Conservation (phyloP, 257 asterid genomes). For the Lycium barbarum region DNA sequence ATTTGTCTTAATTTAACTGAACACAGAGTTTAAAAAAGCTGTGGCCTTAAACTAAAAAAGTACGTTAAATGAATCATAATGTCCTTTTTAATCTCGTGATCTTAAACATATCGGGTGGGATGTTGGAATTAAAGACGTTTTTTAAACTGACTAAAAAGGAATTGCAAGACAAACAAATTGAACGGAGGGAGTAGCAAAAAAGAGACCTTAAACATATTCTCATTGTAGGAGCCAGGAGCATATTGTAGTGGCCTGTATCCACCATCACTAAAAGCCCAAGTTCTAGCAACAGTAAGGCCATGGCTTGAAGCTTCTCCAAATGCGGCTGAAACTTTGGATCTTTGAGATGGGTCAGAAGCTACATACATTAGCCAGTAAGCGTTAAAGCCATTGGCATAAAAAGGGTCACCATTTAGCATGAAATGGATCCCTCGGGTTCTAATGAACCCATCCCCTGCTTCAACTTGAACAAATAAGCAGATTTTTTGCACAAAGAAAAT, state of each 20-base stretch:
- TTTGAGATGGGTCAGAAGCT: slow-evolving; percentile 79
- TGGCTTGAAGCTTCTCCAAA: slow-evolving; percentile 73
- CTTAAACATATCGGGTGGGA: too few relatives aligned
- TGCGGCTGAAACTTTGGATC: slow-evolving; percentile 70
- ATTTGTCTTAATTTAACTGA: too few relatives aligned
- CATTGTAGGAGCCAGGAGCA: slow-evolving; percentile 78
- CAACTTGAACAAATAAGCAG: slow-evolving; percentile 41
- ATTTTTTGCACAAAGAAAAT: slow-evolving; percentile 53
- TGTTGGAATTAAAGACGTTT: too few relatives aligned
- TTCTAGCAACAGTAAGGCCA: slow-evolving; percentile 85
- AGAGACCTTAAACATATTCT: slow-evolving; percentile 67
- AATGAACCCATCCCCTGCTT: slow-evolving; percentile 60
- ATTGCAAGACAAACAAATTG: too few relatives aligned
- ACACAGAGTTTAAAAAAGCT: not conserved
- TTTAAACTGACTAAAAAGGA: too few relatives aligned
- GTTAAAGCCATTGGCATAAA: slow-evolving; percentile 88
- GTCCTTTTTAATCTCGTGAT: too few relatives aligned
- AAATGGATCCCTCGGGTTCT: slow-evolving; percentile 71
- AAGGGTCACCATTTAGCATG: slow-evolving; percentile 69
- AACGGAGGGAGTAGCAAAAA: not conserved
- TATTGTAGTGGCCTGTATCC: slow-evolving; percentile 75
- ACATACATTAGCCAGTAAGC: slow-evolving; percentile 93
- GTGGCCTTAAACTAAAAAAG: too few relatives aligned
- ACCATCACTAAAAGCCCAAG: slow-evolving; percentile 97
- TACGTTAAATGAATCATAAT: too few relatives aligned